A percentile compares a stretch with the other conserved stretches of the same genome.
Evolutionary conservation across 345 rosid species (phyloP).

Genomic region (Chamaenerion angustifolium): DNA sequence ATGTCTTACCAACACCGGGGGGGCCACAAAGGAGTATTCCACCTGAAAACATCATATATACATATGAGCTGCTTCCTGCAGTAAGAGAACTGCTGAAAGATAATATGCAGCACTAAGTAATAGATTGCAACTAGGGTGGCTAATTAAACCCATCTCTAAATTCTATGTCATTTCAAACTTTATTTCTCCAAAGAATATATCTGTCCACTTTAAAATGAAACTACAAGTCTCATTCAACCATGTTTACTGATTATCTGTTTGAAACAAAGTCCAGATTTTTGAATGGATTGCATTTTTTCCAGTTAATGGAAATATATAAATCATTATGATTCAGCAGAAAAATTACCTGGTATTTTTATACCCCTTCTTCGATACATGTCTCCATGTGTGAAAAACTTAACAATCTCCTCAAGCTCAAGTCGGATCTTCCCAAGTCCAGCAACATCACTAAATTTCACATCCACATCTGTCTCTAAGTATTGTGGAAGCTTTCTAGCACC

Average conservation of each 20-base stretch:
- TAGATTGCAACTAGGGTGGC: too few species aligned
- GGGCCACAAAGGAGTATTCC: constrained; percentile 95
- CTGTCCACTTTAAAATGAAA: too few species aligned
- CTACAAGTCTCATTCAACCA: too few species aligned
- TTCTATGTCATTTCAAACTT: too few species aligned
- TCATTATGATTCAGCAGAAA: background rate
- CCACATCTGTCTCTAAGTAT: constrained; percentile 76
- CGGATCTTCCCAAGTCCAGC: constrained; percentile 95
- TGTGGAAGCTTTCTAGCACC: constrained; percentile 57
- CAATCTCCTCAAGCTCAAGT: constrained; percentile 90
- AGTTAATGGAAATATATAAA: background rate
- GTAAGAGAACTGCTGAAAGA: too few species aligned
- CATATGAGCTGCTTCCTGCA: too few species aligned
- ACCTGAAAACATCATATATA: constrained; percentile 22
- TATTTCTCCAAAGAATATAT: too few species aligned
- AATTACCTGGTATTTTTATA: constrained; percentile 75
- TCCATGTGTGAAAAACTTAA: constrained; percentile 91
- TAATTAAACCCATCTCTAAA: too few species aligned
- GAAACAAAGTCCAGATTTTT: constrained; percentile 6
- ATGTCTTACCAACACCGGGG: constrained; percentile 90
- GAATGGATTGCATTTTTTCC: background rate
- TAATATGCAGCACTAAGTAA: too few species aligned
- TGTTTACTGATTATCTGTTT: too few species aligned
- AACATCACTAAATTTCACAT: constrained; percentile 80
- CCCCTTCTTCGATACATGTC: constrained; percentile 94